Evolutionary conservation across 352 stramenopile species (phyloP), one percentile per base, ranked within the genome.

Genomic region (Pythium aquatile): DNA sequence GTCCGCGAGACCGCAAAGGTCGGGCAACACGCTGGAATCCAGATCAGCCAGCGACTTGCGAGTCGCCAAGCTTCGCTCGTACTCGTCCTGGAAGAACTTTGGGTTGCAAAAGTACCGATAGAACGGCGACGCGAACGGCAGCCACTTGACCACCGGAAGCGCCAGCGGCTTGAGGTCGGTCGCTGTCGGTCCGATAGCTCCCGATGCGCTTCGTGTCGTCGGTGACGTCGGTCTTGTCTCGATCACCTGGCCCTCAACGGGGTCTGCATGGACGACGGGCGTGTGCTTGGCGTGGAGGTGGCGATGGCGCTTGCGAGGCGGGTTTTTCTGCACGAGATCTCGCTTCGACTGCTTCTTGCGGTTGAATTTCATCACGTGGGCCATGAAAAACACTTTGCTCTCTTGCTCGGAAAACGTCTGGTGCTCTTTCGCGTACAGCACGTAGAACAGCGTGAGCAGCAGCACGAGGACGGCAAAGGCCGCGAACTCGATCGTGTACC

Each of bases 381-480:
- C 72, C 55, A 73, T 64, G 14, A 78, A 59, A 14, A 76, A 65
- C 14, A 78, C 64, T 44, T 72, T 72, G 55, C 48, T 74, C 32
- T 79, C 72, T n/a, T 76, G 49, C 17, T 59, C 35, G 1, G 72
- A 79, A 11, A 79, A 74, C 4, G 69, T 65, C 51, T 79, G 72
- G 8, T 62, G 72, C 5, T 61, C 16, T 49, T 68, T 68, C 16
- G 69, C 61, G 61, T 75, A 76, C 4, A 51, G 7, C 29, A 68
- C 9, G 62, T 78, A 78, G 29, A 72, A 76, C 5, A 76, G 1
- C 5, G 68, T 56, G 7, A 70, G 35, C 3, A 72, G 0, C 0
- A 48, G 30, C 8, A 74, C 39, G 11, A 73, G n/a, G 1, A 30
- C 37, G 8, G 48, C 33, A 30, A 77, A 72, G 1, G 42, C 51